A percentile compares a stretch with the other conserved stretches of the same genome.
phyloP scores from a whole-genome alignment of 2,329 filamentous ascomycete genomes.

The Penicillium sclerotigenum region DNA sequence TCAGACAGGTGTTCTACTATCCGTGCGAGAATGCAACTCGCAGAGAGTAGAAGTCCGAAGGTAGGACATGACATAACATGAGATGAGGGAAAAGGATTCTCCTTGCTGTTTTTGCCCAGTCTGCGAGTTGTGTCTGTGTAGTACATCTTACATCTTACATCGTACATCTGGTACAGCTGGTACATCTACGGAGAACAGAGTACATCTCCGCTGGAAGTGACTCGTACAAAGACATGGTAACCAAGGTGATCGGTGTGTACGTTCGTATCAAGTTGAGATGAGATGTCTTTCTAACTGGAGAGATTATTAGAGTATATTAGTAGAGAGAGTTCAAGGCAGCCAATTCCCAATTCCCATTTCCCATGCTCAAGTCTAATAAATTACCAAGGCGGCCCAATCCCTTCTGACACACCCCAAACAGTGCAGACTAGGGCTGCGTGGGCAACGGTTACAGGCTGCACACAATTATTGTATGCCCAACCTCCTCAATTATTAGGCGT shows the following conservation, averaged over 20 bases:
- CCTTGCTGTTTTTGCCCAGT: conserved; percentile 16
- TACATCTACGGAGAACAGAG: not conserved
- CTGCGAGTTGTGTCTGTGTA: conserved; percentile 6
- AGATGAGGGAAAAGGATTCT: conserved; percentile 12
- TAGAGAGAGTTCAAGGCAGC: conserved; percentile 4
- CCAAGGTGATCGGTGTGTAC: not conserved
- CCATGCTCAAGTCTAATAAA: conserved; percentile 1
- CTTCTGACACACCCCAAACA: conserved; percentile 1
- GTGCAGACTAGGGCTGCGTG: conserved; percentile 2
- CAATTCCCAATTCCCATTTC: conserved; percentile 12
- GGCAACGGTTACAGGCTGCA: conserved; percentile 7
- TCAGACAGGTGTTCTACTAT: not conserved
- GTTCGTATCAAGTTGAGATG: not conserved
- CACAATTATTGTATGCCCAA: conserved; percentile 14
- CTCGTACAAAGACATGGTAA: conserved; percentile 3
- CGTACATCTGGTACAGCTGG: conserved; percentile 7
- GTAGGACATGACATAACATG: conserved; percentile 27
- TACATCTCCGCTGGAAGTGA: conserved; percentile 6
- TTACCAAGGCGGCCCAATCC: conserved; percentile 15
- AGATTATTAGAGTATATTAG: not conserved
- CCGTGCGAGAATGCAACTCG: conserved; percentile 3
- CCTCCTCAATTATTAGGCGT: conserved; percentile 12
- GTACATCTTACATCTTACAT: conserved; percentile 4
- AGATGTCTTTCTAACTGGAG: not conserved
- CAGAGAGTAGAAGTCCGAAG: conserved; percentile 6